Evolutionary conservation across 805 yeast genomes (phyloP), one percentile per base, ranked within the genome.

Genomic region (Yarrowia sp.): DNA sequence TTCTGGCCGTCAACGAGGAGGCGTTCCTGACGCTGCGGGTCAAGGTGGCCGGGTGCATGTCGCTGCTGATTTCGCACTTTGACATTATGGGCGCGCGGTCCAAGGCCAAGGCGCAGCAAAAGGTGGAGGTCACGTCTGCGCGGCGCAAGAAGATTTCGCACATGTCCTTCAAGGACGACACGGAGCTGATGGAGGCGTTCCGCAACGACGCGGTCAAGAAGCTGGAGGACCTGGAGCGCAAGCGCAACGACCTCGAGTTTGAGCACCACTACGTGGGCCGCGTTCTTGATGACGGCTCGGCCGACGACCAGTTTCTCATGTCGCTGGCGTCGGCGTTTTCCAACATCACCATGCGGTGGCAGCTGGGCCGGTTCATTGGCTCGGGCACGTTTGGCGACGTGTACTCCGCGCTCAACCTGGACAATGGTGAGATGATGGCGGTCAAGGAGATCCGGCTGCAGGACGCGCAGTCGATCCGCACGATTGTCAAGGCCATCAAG

Each of bases 41-140:
- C 58, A 90, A 90, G 70, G 97, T 94, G 47, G 96, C 97, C 0
- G 88, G 96, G 1, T 91, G 97, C 74, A 90, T 94, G 91, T 86
- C 97, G 1, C 77, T 94, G 58, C 78, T 94, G 64, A 93, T 94
- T 65, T 90, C 97, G 0, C 98, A 94, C 75, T 94, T 94, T 70
- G 99, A 94, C 74, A 91, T 94, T 59, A 94, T 93, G 97, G 98
- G 98, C 53, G 97, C 97, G 0, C 81, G 98, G 69, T 88, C 97
- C 1, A 86, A 84, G 68, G 74, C 74, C 35, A 77, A 80, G 67
- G 78, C 81, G 68, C 77, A 82, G 73, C 75, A 80, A 69, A 67
- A 78, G 81, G 55, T 80, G 78, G 69, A 69, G 65, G 47, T 66
- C 62, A 55, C 61, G 1, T 33, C 33, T 8, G 59, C 76, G 66